Evolutionary conservation across 2,329 filamentous ascomycete species (phyloP), one percentile per base, ranked within the genome.

Genomic region (Trichoderma endophyticum): DNA sequence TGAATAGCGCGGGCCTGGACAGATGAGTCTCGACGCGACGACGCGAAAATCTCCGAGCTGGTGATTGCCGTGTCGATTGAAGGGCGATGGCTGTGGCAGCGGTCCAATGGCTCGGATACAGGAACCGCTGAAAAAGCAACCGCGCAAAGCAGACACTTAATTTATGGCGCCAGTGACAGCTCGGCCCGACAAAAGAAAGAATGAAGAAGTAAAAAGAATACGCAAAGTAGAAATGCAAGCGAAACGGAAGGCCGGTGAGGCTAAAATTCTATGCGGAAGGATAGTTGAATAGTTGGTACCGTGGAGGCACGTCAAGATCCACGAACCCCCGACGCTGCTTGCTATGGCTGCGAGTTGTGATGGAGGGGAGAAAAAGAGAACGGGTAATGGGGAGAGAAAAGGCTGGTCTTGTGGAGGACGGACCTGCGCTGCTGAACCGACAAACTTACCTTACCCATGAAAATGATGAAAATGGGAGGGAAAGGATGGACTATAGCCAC

Each of bases 381-480:
- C 77, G 78, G 80, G 78, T 79, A 80, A 80, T 78, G 80, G 80
- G 78, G 78, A 80, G 80, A 79, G 77, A 77, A 80, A 80, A 81
- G 79, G 79, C 78, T 74, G 76, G 76, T 79, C 74, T 79, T 79
- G 79, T 81, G 80, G 80, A 81, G 78, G 78, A 81, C 81, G 77
- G 78, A 81, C 79, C 79, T 82, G 78, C 80, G 78, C 75, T 77
- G 76, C 79, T 80, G 78, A 78, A 77, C 75, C 75, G 74, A 79
- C 51, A 83, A 69, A 83, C 81, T 83, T 77, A 78, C 82, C 82
- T 83, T 76, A 83, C 82, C 82, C 82, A 83, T 78, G 78, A 79
- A 73, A 79, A 80, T 78, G 77, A 83, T 78, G 78, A 79, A 74
- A 79, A 80, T 78, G 77, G 78, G 77, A 80, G 80, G 78, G 79